Percentiles rank a stretch among this genome's conserved stretches.
phyloP scores from a whole-genome alignment of 371 early-diverging fungal genomes.

The Actinomortierella wolfii region DNA sequence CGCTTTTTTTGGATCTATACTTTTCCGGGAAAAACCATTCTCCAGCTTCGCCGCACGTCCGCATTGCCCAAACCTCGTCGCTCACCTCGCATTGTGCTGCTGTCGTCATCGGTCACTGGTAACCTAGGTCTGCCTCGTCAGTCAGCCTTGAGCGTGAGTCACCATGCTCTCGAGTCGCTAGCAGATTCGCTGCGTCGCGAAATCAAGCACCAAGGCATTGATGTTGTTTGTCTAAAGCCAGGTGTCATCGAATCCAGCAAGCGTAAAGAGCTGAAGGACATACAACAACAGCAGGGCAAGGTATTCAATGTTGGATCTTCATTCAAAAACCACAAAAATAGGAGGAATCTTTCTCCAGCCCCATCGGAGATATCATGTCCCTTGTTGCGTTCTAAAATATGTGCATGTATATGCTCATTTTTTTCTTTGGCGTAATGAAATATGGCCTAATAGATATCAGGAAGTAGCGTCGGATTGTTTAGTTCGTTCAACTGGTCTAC shows the following conservation, averaged over 20 bases:
- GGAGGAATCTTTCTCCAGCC: no score
- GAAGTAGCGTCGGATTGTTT: constrained; percentile 16
- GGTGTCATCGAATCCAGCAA: constrained; percentile 14
- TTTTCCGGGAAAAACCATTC: no score
- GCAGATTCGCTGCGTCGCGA: constrained; percentile 45
- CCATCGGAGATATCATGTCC: no score
- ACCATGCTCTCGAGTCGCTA: constrained; percentile 34
- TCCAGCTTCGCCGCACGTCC: constrained; percentile 31
- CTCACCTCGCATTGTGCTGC: constrained; percentile 17
- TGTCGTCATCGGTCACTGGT: constrained; percentile 28
- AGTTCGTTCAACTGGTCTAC: constrained; percentile 14
- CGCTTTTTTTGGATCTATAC: no score
- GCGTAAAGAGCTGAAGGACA: constrained; percentile 13
- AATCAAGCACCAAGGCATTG: constrained; percentile 21
- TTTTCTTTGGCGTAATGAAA: no score
- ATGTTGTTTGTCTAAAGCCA: constrained; percentile 25
- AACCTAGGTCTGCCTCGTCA: constrained; percentile 31
- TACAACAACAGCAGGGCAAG: no score
- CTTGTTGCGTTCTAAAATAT: no score
- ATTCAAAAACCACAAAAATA: no score
- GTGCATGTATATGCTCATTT: no score
- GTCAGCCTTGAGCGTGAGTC: constrained; percentile 32
- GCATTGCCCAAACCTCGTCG: constrained; percentile 18
- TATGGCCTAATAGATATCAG: no score
- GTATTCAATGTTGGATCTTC: no score